Conservation (phyloP, 805 yeast genomes). For the Kodamaea fukazawae region DNA sequence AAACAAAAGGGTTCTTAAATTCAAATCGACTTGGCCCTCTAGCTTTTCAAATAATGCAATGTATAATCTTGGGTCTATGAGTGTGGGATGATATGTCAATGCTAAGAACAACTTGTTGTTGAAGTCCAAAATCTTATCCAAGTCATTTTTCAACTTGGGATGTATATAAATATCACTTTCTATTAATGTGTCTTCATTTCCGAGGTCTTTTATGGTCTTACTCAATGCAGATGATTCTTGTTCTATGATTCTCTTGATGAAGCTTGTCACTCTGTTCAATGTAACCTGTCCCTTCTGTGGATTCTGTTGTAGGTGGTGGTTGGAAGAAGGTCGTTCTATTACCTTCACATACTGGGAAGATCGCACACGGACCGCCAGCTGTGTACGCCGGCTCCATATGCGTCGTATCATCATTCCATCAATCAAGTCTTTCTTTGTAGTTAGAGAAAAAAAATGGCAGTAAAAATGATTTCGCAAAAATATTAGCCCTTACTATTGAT, state of each 20-base stretch:
- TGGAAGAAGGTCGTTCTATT: background rate
- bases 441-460: too few relatives aligned
- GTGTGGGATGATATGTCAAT: slow-evolving; percentile 30
- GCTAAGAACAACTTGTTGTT: slow-evolving; percentile 28
- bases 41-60: slow-evolving; percentile 17
- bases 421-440: too few relatives aligned
- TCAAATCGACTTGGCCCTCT: slow-evolving; percentile 18
- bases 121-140: slow-evolving; percentile 26
- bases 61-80: slow-evolving; percentile 30
- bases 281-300: too few relatives aligned
- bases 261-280: slow-evolving; percentile 7
- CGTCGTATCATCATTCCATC: too few relatives aligned
- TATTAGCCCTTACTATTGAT: too few relatives aligned
- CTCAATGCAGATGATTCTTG: slow-evolving; percentile 12
- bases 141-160: slow-evolving; percentile 13
- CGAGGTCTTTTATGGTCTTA: slow-evolving; percentile 10
- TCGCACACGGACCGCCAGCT: too few relatives aligned
- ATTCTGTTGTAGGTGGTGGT: background rate
- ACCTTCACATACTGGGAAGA: too few relatives aligned
- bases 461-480: too few relatives aligned
- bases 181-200: background rate
- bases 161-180: slow-evolving; percentile 3
- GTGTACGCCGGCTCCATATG: too few relatives aligned
- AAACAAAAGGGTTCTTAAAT: slow-evolving; percentile 21
- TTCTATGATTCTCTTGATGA: slow-evolving; percentile 11